phyloP scores from a whole-genome alignment of 163 green algal species.

The Chlamydomonas reinhardtii region DNA sequence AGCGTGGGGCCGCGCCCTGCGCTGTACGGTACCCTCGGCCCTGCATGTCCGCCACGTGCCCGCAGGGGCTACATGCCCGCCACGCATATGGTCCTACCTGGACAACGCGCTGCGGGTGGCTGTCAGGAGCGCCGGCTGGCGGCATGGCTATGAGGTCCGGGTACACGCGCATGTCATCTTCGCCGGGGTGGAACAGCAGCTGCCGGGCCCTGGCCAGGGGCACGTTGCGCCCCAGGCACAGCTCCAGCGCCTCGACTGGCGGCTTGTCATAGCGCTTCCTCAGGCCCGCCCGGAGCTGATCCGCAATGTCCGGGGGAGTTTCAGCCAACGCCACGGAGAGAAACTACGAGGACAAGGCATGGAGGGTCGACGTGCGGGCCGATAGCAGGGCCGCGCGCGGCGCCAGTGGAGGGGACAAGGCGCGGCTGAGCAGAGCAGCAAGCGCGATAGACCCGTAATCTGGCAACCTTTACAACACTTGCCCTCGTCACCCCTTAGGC shows the following conservation, averaged over 20 bases:
- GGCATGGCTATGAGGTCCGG: slow-evolving; percentile 54
- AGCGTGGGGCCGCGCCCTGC: too few relatives aligned
- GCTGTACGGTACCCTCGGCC: too few relatives aligned
- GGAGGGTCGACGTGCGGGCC: too few relatives aligned
- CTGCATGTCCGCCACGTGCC: too few relatives aligned
- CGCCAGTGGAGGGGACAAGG: too few relatives aligned
- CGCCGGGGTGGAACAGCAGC: slow-evolving; percentile 58
- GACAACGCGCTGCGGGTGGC: slow-evolving; percentile 30
- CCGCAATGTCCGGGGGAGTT: slow-evolving; percentile 13
- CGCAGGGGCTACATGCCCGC: too few relatives aligned
- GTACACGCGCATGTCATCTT: slow-evolving; percentile 64
- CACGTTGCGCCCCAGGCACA: slow-evolving; percentile 4
- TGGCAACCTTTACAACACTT: too few relatives aligned
- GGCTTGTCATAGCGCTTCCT: slow-evolving; percentile 34
- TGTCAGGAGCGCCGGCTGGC: slow-evolving; percentile 23
- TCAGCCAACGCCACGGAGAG: background rate
- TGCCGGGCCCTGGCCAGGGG: slow-evolving; percentile 42
- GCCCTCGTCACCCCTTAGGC: too few relatives aligned
- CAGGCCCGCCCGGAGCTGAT: slow-evolving; percentile 23
- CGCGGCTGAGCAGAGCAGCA: too few relatives aligned
- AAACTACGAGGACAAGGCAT: background rate
- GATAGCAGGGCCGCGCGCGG: too few relatives aligned
- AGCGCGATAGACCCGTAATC: too few relatives aligned
- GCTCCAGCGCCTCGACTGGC: slow-evolving; percentile 32
- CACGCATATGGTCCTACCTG: slow-evolving; percentile 18